A percentile compares a stretch with the other conserved stretches of the same genome.
Conservation (phyloP, 495 filamentous ascomycete genomes). For the Neurospora sp. region DNA sequence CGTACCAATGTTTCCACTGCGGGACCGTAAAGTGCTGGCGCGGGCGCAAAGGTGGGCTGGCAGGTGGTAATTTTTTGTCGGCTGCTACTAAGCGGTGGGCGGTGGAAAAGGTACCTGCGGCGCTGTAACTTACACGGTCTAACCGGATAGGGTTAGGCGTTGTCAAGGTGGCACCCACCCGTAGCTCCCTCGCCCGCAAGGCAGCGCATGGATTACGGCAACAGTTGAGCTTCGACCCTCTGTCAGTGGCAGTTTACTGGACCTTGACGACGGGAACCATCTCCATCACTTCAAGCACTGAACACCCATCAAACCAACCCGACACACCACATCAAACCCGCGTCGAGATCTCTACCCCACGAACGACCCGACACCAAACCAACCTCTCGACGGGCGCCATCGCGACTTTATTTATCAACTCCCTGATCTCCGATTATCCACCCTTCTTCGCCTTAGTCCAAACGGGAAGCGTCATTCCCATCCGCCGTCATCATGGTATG, state of each 20-base stretch:
- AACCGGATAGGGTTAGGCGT: background rate
- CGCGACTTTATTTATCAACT: background rate
- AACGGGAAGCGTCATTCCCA: background rate
- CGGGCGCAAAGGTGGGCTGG: slow-evolving; percentile 16
- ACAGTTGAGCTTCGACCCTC: slow-evolving; percentile 15
- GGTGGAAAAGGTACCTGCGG: background rate
- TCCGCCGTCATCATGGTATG: slow-evolving; percentile 18
- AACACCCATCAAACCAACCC: slow-evolving; percentile 6
- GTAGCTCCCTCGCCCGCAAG: slow-evolving; percentile 11
- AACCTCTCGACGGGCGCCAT: background rate
- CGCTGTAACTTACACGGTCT: background rate
- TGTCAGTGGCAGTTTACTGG: slow-evolving; percentile 1
- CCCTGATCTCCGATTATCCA: background rate
- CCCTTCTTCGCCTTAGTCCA: background rate
- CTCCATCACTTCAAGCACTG: slow-evolving; percentile 3
- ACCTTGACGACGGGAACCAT: slow-evolving; percentile 19
- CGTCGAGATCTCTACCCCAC: slow-evolving; percentile 2
- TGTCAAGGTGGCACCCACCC: background rate
- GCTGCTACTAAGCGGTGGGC: slow-evolving; percentile 8
- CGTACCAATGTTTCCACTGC: background rate
- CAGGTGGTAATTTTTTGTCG: slow-evolving; percentile 21
- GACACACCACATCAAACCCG: slow-evolving; percentile 1
- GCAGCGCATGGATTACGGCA: slow-evolving; percentile 30
- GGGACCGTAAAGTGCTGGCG: background rate
- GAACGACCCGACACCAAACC: slow-evolving; percentile 8